Percentiles rank a stretch among this genome's conserved stretches.
Conservation (phyloP, 371 early-diverging fungal genomes). For the Basidiobolus meristosporus region DNA sequence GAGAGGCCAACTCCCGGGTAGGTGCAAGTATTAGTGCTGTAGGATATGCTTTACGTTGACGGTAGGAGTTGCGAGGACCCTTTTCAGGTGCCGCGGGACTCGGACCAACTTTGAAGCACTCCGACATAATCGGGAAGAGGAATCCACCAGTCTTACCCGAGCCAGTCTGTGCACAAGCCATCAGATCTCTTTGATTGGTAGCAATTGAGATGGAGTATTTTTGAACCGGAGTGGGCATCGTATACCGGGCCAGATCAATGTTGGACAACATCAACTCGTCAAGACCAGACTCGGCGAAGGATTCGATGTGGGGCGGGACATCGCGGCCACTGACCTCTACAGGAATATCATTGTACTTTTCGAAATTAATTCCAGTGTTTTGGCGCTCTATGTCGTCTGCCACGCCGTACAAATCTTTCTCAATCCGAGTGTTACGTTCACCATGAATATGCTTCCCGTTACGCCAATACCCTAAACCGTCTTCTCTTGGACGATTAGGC, state of each 20-base stretch:
- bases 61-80: constrained; percentile 32
- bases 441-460: constrained; percentile 54
- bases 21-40: constrained; percentile 83
- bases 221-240: constrained; percentile 91
- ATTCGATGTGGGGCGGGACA: constrained; percentile 18
- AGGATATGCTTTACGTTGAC: constrained; percentile 69
- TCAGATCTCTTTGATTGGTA: constrained; percentile 46
- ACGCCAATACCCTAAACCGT: constrained; percentile 33
- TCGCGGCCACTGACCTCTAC: constrained; percentile 76
- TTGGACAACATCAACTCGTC: constrained; percentile 78
- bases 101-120: constrained; percentile 81
- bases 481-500: constrained; percentile 6
- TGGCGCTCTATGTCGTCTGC: constrained; percentile 40
- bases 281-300: constrained; percentile 46
- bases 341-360: constrained; percentile 91
- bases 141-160: constrained; percentile 87
- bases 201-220: constrained; percentile 83
- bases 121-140: constrained; percentile 75
- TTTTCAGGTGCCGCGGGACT: constrained; percentile 21
- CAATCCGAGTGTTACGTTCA: constrained; percentile 48
- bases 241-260: constrained; percentile 79
- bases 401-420: constrained; percentile 59
- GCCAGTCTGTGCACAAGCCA: constrained; percentile 91
- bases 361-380: constrained; percentile 89
- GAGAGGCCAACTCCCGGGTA: constrained; percentile 95